Conservation (phyloP, 2,329 filamentous ascomycete species). For the Fusarium sp. region DNA sequence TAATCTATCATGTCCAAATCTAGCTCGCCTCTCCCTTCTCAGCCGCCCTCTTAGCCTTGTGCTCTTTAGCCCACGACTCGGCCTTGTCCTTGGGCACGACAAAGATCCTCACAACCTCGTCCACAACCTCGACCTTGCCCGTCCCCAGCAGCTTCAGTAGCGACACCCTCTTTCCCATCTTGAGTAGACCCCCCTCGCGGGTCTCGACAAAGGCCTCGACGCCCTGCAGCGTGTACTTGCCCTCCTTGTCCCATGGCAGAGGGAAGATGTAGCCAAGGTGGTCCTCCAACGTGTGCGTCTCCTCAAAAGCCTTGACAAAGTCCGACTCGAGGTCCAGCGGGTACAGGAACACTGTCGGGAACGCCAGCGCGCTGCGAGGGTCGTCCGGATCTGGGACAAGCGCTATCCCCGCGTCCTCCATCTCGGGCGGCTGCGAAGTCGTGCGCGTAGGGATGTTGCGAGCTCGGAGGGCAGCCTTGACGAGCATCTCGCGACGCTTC, state of each 20-base stretch:
- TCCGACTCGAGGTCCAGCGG: conserved; percentile 85
- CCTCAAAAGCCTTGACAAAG: conserved; percentile 88
- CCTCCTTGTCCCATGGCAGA: conserved; percentile 82
- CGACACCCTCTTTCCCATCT: conserved; percentile 87
- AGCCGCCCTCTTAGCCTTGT: conserved; percentile 78
- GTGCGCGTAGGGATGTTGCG: conserved; percentile 76
- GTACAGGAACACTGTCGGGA: conserved; percentile 88
- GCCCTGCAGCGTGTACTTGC: conserved; percentile 72
- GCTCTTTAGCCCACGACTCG: conserved; percentile 83
- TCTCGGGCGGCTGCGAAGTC: conserved; percentile 81
- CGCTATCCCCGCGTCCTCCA: conserved; percentile 83
- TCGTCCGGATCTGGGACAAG: conserved; percentile 81
- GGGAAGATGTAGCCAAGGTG: conserved; percentile 90
- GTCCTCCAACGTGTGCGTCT: conserved; percentile 79
- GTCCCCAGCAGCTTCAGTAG: conserved; percentile 79
- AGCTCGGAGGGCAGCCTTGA: conserved; percentile 75
- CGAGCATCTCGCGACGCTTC: conserved; percentile 68
- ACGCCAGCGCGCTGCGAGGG: conserved; percentile 75
- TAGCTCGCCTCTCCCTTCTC: conserved; percentile 51
- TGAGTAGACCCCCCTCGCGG: conserved; percentile 80
- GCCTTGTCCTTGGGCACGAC: conserved; percentile 81
- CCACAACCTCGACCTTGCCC: conserved; percentile 87
- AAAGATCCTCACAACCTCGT: conserved; percentile 85
- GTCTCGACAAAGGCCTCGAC: conserved; percentile 96
- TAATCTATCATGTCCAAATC: not conserved